A percentile compares a stretch with the other conserved stretches of the same genome.
Evolutionary conservation across 257 asterid genomes (phyloP).

Genomic region (Solanum chilense): DNA sequence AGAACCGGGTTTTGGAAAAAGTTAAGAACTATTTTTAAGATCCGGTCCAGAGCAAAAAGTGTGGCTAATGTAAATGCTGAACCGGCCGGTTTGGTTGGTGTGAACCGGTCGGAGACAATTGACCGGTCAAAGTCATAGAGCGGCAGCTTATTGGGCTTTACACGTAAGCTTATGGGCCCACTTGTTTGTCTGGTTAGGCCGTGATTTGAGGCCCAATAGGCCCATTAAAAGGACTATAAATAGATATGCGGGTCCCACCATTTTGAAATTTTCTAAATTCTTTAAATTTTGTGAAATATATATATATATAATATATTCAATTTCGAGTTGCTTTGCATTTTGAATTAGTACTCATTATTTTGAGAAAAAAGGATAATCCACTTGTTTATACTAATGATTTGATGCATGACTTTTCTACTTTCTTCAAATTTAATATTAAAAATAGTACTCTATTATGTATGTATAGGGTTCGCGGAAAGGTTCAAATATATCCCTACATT

Average conservation of each 20-base stretch:
- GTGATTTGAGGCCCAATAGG: not conserved
- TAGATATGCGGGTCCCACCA: not conserved
- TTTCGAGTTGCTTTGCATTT: not conserved
- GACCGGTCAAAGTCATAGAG: constrained; percentile 16
- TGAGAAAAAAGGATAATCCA: not conserved
- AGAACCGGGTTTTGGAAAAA: constrained; percentile 38
- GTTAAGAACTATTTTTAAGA: constrained; percentile 18
- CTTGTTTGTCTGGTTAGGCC: not conserved
- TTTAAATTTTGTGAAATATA: not conserved
- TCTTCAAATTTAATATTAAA: not conserved
- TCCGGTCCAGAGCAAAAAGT: constrained; percentile 6
- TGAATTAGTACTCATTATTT: not conserved
- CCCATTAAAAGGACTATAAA: not conserved
- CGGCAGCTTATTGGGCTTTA: constrained; percentile 3
- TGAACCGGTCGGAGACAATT: constrained; percentile 7
- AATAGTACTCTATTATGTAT: not conserved
- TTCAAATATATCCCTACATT: not conserved
- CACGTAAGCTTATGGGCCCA: not conserved
- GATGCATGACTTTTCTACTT: not conserved
- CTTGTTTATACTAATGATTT: not conserved
- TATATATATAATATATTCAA: not conserved
- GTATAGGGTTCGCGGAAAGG: not conserved
- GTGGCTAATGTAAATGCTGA: not conserved
- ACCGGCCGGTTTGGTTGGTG: not conserved
- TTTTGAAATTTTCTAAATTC: not conserved